Evolutionary conservation across 495 filamentous ascomycete genomes (phyloP).

Genomic region (Xeromyces bisporus): DNA sequence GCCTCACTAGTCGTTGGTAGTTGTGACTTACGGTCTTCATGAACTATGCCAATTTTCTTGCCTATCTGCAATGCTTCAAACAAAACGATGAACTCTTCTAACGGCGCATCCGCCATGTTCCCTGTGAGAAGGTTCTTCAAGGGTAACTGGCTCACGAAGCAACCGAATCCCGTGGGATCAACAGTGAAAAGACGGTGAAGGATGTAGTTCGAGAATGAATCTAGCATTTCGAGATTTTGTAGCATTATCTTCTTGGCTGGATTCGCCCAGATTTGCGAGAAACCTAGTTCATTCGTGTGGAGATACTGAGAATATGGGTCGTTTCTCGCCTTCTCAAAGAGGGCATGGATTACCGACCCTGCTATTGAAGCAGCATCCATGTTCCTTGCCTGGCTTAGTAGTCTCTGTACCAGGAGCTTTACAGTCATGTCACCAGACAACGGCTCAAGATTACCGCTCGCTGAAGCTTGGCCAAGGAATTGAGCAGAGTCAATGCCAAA

Average conservation of each 20-base stretch:
- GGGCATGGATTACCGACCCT: constrained; percentile 44
- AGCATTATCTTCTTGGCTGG: constrained; percentile 23
- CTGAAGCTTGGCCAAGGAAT: constrained; percentile 4
- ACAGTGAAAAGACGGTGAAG: constrained; percentile 52
- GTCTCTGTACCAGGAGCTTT: constrained; percentile 19
- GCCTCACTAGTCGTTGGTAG: background rate
- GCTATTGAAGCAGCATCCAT: constrained; percentile 46
- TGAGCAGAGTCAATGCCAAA: constrained; percentile 10
- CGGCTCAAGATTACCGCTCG: constrained; percentile 1
- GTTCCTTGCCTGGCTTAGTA: constrained; percentile 21
- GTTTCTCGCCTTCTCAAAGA: constrained; percentile 32
- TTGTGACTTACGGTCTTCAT: constrained; percentile 46
- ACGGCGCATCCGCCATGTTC: constrained; percentile 21
- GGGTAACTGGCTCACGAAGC: constrained; percentile 36
- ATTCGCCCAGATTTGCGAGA: constrained; percentile 19
- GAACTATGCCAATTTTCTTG: constrained; percentile 61
- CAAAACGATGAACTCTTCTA: constrained; percentile 41
- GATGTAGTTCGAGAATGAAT: constrained; percentile 54
- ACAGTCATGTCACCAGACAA: constrained; percentile 8
- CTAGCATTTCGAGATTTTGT: constrained; percentile 36
- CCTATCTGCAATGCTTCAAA: constrained; percentile 57
- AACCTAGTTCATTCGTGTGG: constrained; percentile 5
- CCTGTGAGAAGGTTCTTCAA: constrained; percentile 23
- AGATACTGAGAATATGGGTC: constrained; percentile 8
- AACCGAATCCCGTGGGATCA: constrained; percentile 33